Evolutionary conservation across 768 basidiomycete species (phyloP).

Genomic region (Phlebiopsis gigantea): DNA sequence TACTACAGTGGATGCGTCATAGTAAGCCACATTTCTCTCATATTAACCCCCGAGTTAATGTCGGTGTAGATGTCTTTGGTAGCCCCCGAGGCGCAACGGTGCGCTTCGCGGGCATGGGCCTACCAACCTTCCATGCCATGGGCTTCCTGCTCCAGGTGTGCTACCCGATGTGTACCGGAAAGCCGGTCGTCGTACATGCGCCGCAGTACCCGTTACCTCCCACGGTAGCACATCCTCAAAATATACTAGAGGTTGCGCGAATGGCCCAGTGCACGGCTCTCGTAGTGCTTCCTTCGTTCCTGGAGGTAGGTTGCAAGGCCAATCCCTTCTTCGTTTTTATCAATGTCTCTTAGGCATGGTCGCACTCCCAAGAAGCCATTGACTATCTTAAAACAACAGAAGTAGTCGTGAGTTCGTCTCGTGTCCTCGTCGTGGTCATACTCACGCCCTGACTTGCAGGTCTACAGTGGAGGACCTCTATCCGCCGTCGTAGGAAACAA

Average conservation of each 20-base stretch:
- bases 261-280: conserved; percentile 4
- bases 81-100: conserved; percentile 4
- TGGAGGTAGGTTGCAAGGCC: conserved; percentile 5
- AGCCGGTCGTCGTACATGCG: conserved; percentile 3
- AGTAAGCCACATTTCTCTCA: conserved; percentile 4
- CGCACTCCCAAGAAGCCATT: conserved; percentile 14
- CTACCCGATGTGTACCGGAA: conserved; percentile 16
- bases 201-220: conserved; percentile 8
- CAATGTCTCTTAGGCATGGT: conserved; percentile 14
- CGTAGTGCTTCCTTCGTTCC: conserved; percentile 9
- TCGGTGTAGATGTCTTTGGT: conserved; percentile 3
- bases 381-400: conserved; percentile 11
- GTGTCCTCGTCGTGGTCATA: background rate
- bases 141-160: conserved; percentile 26
- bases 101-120: conserved; percentile 22
- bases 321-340: background rate
- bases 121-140: conserved; percentile 30
- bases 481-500: conserved; percentile 12
- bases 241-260: background rate
- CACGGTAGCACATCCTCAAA: conserved; percentile 4
- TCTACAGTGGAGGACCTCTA: conserved; percentile 16
- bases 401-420: conserved; percentile 6
- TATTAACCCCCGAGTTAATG: background rate
- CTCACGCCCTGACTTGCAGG: conserved; percentile 2
- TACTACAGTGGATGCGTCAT: conserved; percentile 3